Evolutionary conservation across 805 yeast species (phyloP).

Genomic region (Myxozyma nipponensis): DNA sequence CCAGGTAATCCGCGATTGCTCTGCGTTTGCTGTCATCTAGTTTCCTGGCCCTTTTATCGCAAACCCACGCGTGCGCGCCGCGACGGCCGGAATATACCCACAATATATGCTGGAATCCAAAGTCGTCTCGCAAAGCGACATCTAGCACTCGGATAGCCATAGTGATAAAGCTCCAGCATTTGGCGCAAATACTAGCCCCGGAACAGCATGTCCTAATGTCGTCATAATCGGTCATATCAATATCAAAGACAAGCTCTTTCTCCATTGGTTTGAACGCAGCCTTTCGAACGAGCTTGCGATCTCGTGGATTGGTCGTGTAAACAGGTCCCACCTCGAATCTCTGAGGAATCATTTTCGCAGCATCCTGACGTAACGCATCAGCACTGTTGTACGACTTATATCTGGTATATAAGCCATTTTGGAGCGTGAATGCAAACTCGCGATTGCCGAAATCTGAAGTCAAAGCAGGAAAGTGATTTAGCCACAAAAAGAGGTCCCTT

Average conservation of each 20-base stretch:
- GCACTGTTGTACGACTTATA: conserved; percentile 68
- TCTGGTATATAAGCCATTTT: conserved; percentile 85
- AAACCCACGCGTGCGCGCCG: conserved; percentile 98
- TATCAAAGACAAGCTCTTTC: conserved; percentile 92
- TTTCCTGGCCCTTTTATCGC: conserved; percentile 74
- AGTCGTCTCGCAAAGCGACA: conserved; percentile 71
- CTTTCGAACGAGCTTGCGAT: conserved; percentile 71
- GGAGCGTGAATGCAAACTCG: conserved; percentile 88
- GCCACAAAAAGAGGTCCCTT: conserved; percentile 76
- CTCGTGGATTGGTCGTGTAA: conserved; percentile 81
- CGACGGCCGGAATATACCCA: conserved; percentile 99
- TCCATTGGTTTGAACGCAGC: conserved; percentile 71
- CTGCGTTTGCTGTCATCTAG: conserved; percentile 71
- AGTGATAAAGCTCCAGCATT: conserved; percentile 91
- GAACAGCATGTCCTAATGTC: conserved; percentile 88
- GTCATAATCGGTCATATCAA: conserved; percentile 96
- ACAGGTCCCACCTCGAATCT: conserved; percentile 96
- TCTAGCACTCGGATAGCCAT: conserved; percentile 77
- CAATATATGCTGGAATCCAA: conserved; percentile 78
- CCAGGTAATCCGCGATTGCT: conserved; percentile 79
- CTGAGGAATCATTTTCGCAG: conserved; percentile 69
- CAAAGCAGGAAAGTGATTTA: conserved; percentile 77
- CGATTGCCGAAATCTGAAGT: conserved; percentile 76
- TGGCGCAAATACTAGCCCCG: conserved; percentile 75
- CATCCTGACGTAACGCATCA: conserved; percentile 75